Evolutionary conservation across 2,329 filamentous ascomycete genomes (phyloP).

Genomic region (Claviceps pazoutovae): DNA sequence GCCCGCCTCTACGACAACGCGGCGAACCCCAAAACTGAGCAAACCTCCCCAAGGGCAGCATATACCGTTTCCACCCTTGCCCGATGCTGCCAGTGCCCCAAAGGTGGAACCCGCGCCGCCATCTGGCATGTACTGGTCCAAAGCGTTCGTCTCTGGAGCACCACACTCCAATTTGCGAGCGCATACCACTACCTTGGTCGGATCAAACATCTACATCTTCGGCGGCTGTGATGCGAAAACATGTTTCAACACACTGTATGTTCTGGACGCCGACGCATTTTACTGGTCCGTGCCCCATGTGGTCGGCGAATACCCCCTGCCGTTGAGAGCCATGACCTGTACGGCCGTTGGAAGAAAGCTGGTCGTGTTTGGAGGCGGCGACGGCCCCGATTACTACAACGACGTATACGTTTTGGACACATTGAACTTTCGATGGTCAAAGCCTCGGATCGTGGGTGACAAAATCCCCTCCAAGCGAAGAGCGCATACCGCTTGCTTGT

Average conservation of each 20-base stretch:
- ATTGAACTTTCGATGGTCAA: conserved; percentile 52
- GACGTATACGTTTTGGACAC: conserved; percentile 61
- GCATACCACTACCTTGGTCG: conserved; percentile 52
- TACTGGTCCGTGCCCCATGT: conserved; percentile 55
- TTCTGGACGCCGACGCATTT: conserved; percentile 56
- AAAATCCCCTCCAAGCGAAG: conserved; percentile 45
- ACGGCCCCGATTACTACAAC: conserved; percentile 58
- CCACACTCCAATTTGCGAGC: conserved; percentile 48
- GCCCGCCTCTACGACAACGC: conserved; percentile 8
- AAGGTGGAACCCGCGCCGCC: conserved; percentile 50
- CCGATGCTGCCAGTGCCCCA: conserved; percentile 39
- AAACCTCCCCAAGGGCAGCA: conserved; percentile 26
- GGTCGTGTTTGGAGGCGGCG: conserved; percentile 55
- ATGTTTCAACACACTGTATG: conserved; percentile 57
- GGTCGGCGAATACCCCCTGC: conserved; percentile 49
- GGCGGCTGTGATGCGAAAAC: conserved; percentile 52
- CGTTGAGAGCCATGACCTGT: conserved; percentile 57
- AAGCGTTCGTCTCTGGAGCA: conserved; percentile 47
- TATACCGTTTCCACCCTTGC: conserved; percentile 41
- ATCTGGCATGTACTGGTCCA: conserved; percentile 61
- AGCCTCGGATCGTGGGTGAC: conserved; percentile 45
- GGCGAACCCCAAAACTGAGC: conserved; percentile 8
- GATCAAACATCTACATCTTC: conserved; percentile 54
- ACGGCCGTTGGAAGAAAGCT: conserved; percentile 59
- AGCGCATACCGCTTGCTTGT: conserved; percentile 57